Base-by-base conservation (phyloP, 1,284 basidiomycete genomes). In the Puccinia polysora region DNA sequence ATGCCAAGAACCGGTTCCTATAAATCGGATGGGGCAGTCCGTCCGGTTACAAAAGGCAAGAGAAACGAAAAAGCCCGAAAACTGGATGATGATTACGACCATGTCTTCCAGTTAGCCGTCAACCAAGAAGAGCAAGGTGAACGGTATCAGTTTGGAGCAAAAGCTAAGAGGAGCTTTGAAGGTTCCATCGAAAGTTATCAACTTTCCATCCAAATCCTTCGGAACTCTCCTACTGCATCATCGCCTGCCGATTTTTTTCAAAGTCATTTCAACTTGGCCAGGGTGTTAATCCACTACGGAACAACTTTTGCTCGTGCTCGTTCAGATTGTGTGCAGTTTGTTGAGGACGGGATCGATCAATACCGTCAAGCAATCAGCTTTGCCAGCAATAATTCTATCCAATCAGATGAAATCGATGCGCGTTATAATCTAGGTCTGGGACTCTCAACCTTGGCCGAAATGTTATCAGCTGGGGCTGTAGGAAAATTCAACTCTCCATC, bases 111-210 rank as follows among this genome's bases (percentile, higher is more conserved):
- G 36, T 40, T 58, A 23, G 56, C 56, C 23, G 56, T 58, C 56
- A 58, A 58, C 14, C 56, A 38, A 20, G 65, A 68, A 68, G 52
- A 56, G 18, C 65, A 68, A 49, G 65, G 36, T 2, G 65, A 68
- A 34, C 52, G 65, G 8, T 68, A 68, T 43, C 65, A 68, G 36
- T 68, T 68, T 30, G 65, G 65, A 25, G 36, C 34, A 15, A 68
- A 68, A 45, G 34, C 65, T 2, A 45, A 58, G 25, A 34, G 25
- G 25, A 53, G 47, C n/a, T 68, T 38, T 32, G 40, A 58, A 20
- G 34, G 45, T 20, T 58, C 65, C 2, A 68, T 68, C 3, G 4
- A 58, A 40, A 56, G 15, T 20, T 68, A 68, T 45, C 23, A 56
- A 23, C 30, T 18, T 3, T 40, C 43, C 4, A 59, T 68, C 52